phyloP scores from a whole-genome alignment of 805 yeast species.

The Pichia rugopelliculosa region DNA sequence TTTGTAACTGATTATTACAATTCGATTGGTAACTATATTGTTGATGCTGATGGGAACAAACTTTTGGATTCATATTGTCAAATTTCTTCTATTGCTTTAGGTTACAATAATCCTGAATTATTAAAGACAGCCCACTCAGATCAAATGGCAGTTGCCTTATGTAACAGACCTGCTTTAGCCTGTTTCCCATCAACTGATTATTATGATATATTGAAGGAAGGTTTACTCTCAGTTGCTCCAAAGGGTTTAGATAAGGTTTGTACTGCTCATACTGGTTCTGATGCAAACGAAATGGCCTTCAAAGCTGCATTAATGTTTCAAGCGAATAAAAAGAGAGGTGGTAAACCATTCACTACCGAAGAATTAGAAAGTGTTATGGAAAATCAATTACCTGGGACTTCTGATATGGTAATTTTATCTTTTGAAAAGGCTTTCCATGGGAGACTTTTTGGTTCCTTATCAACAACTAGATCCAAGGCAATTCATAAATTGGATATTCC shows the following conservation, averaged over 20 bases:
- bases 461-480: slow-evolving; percentile 50
- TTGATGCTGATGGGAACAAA: slow-evolving; percentile 57
- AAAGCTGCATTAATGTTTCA: slow-evolving; percentile 66
- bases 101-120: slow-evolving; percentile 63
- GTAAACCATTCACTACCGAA: slow-evolving; percentile 36
- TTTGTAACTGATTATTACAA: slow-evolving; percentile 59
- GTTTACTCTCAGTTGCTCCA: slow-evolving; percentile 56
- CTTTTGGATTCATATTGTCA: slow-evolving; percentile 64
- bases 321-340: slow-evolving; percentile 42
- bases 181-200: slow-evolving; percentile 56
- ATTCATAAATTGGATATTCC: slow-evolving; percentile 53
- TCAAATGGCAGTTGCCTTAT: slow-evolving; percentile 56
- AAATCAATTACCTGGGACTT: slow-evolving; percentile 44
- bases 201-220: slow-evolving; percentile 37
- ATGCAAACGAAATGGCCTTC: slow-evolving; percentile 64
- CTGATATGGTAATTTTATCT: slow-evolving; percentile 46
- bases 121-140: slow-evolving; percentile 50
- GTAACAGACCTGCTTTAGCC: slow-evolving; percentile 64
- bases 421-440: slow-evolving; percentile 53
- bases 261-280: slow-evolving; percentile 63
- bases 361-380: slow-evolving; percentile 43
- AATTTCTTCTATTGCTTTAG: slow-evolving; percentile 63
- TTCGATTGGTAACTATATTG: slow-evolving; percentile 58
- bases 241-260: slow-evolving; percentile 51
- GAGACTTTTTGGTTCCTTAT: slow-evolving; percentile 46